Evolutionary conservation across 73 alveolate species (phyloP), one percentile per base, ranked within the genome.

Genomic region (Tetrahymena malaccensis): DNA sequence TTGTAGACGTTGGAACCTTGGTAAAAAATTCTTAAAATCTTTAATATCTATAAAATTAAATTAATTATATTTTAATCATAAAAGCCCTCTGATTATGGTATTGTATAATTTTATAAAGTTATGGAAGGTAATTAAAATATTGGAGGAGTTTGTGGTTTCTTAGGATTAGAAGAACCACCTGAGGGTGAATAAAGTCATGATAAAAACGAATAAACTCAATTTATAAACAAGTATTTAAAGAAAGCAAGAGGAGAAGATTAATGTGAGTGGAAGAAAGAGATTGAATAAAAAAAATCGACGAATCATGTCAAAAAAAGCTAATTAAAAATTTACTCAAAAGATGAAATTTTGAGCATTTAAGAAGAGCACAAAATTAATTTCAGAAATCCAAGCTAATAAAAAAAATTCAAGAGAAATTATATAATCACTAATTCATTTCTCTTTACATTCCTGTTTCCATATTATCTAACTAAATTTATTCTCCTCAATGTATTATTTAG

Each of bases 101-200:
- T 96, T 55, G 94, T 93, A 33, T 85, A 83, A 43, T 85, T 96
- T 55, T 43, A 85, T 50, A 85, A 55, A 84, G 34, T 85, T 34
- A 96, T 96, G 97, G 97, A 94, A 35, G 96, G 94, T 38, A 70
- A 96, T 34, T 84, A n/a, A 4, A 21, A 93, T 35, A 5, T 96
- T 50, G 97, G 96, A 1, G 97, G 97, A 16, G 96, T 93, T 0
- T 96, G 97, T 58, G 97, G 97, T 19, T 55, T 93, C 55, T 55
- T 96, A 94, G 85, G 95, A 33, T 37, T 95, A 15, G 94, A 89
- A 89, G 97, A 95, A 22, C 95, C 93, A 17, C 43, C 27, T 1
- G 70, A 57, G 25, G 50, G 25, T 3, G 83, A 43, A 17, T 43
- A 27, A 22, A 27, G 8, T 9, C 19, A 70, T n/a, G 89, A 31